Evolutionary conservation across 495 filamentous ascomycete species (phyloP).

Genomic region (Durotheca rogersii): DNA sequence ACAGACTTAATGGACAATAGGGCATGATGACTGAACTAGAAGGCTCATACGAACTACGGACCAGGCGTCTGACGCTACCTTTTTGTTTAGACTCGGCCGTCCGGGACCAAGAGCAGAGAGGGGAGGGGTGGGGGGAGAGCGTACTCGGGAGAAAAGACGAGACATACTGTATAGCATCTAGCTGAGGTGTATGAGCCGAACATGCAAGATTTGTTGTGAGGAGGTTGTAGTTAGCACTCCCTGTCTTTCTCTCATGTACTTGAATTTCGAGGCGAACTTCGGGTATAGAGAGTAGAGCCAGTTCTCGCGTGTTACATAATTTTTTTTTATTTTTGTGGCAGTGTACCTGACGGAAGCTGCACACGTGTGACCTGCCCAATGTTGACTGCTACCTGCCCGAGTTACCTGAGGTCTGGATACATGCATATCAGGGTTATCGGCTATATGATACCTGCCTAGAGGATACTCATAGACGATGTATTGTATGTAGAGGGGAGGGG

Average conservation of each 20-base stretch:
- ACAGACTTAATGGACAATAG: constrained; percentile 38
- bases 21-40: constrained; percentile 42
- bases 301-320: not conserved
- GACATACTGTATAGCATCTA: constrained; percentile 28
- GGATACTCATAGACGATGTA: no score
- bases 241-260: constrained; percentile 8
- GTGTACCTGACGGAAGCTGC: no score
- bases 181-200: constrained; percentile 27
- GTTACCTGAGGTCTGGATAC: no score
- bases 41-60: constrained; percentile 27
- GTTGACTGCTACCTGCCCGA: no score
- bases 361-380: no score
- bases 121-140: no score
- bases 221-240: no score
- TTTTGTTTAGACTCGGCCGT: constrained; percentile 17
- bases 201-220: constrained; percentile 13
- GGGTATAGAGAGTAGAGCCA: no score
- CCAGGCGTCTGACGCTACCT: constrained; percentile 27
- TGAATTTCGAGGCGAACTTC: constrained; percentile 23
- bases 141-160: constrained; percentile 26
- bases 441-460: no score
- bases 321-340: not conserved
- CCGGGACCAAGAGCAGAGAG: not conserved
- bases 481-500: no score
- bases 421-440: no score